Evolutionary conservation across 164 flowering plant species (phyloP).

Genomic region (Vitis labrusca): DNA sequence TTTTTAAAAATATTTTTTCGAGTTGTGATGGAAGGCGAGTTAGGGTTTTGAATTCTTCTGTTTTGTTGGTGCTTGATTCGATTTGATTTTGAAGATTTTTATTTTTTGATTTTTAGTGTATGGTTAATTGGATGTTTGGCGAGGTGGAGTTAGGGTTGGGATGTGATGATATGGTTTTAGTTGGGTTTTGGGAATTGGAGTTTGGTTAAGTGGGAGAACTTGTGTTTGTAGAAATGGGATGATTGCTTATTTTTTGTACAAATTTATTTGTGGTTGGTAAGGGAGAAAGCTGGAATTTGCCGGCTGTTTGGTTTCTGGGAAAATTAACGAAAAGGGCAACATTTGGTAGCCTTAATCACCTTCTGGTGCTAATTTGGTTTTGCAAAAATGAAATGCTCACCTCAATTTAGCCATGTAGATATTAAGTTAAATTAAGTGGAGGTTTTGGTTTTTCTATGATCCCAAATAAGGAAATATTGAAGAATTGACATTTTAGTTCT

Average conservation of each 20-base stretch:
- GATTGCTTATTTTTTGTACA: too few relatives aligned
- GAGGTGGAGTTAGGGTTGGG: background rate
- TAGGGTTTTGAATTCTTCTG: constrained; percentile 7
- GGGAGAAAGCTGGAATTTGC: too few relatives aligned
- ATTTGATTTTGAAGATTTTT: background rate
- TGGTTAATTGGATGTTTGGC: background rate
- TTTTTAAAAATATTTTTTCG: background rate
- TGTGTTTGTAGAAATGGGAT: too few relatives aligned
- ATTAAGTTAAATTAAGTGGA: too few relatives aligned
- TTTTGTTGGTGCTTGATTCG: background rate
- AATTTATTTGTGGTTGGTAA: too few relatives aligned
- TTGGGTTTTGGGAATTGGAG: background rate
- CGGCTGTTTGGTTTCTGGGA: background rate
- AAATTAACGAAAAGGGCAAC: background rate
- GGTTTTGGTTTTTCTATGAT: too few relatives aligned
- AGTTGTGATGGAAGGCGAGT: background rate
- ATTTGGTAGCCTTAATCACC: background rate
- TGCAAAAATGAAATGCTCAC: too few relatives aligned
- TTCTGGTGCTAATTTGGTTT: too few relatives aligned
- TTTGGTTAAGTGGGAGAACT: background rate
- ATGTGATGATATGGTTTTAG: background rate
- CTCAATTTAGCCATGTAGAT: too few relatives aligned
- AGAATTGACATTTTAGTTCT: too few relatives aligned
- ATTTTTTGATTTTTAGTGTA: background rate
- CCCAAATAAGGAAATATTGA: too few relatives aligned